phyloP scores from a whole-genome alignment of 164 flowering plant species.

The Macadamia tetraphylla region DNA sequence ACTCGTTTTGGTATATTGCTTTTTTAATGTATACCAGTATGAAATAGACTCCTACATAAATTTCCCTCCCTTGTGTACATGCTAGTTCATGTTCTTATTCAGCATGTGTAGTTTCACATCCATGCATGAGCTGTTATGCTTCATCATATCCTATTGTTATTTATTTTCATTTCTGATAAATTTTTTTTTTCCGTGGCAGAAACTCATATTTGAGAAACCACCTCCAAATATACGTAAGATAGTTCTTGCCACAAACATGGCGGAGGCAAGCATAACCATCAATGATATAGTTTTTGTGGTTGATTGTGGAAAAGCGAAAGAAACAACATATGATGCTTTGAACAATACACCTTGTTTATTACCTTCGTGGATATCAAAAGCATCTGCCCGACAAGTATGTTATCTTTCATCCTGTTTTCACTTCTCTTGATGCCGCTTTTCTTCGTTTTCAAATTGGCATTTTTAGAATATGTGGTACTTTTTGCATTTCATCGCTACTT shows the following conservation, averaged over 20 bases:
- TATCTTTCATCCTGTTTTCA: not conserved
- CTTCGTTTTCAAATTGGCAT: too few relatives aligned
- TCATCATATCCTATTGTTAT: not conserved
- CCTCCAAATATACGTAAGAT: constrained; percentile 90
- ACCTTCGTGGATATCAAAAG: constrained; percentile 99
- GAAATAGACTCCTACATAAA: too few relatives aligned
- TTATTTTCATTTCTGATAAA: not conserved
- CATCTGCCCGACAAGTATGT: constrained; percentile 96
- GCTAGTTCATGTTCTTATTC: not conserved
- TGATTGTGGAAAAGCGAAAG: constrained; percentile 99
- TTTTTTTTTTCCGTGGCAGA: constrained; percentile 41
- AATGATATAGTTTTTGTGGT: constrained; percentile 95
- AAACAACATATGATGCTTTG: constrained; percentile 98
- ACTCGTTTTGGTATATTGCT: too few relatives aligned
- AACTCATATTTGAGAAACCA: constrained; percentile 84
- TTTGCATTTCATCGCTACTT: too few relatives aligned
- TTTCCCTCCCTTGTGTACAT: not conserved
- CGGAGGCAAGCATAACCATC: constrained; percentile 98
- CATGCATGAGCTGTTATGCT: not conserved
- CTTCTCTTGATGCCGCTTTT: not conserved
- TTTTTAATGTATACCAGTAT: too few relatives aligned
- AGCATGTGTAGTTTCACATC: not conserved
- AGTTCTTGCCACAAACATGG: constrained; percentile 98
- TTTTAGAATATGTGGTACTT: too few relatives aligned
- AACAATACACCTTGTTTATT: constrained; percentile 96